Conservation (phyloP, 208 protist genomes). For the Acanthamoeba lenticulata region DNA sequence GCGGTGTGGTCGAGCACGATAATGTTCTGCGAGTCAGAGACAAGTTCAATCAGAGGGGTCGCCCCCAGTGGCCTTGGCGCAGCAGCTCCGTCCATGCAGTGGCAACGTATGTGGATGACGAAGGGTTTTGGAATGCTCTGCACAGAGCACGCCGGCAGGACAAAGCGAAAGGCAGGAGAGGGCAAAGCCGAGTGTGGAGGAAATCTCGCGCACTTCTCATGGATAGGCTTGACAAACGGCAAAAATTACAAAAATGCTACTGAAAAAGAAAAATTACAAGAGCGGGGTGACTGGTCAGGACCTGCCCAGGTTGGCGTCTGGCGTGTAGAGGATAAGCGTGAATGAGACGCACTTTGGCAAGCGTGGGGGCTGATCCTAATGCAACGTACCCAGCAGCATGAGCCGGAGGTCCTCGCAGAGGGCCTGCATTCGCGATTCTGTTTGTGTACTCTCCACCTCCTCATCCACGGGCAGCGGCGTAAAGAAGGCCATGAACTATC, state of each 20-base stretch:
- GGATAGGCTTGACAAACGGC: too few relatives aligned
- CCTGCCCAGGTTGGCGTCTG: background rate
- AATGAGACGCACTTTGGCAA: too few relatives aligned
- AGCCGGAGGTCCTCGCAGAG: constrained; percentile 27
- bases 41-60: background rate
- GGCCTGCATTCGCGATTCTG: constrained; percentile 16
- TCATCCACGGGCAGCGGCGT: constrained; percentile 48
- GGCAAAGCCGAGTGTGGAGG: too few relatives aligned
- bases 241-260: too few relatives aligned
- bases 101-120: background rate
- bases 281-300: too few relatives aligned
- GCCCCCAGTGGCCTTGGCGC: background rate
- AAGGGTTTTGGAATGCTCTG: background rate
- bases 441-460: constrained; percentile 26
- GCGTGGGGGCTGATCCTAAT: too few relatives aligned
- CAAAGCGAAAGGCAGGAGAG: too few relatives aligned
- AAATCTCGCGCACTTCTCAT: too few relatives aligned
- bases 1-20: constrained; percentile 26
- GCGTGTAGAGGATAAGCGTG: background rate
- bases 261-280: too few relatives aligned
- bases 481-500: constrained; percentile 58
- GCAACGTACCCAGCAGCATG: constrained; percentile 53
- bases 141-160: too few relatives aligned
- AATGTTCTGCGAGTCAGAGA: background rate
- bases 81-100: background rate